A percentile compares a stretch with the other conserved stretches of the same genome.
Evolutionary conservation across 495 filamentous ascomycete species (phyloP).

Genomic region (Neurospora sp.): DNA sequence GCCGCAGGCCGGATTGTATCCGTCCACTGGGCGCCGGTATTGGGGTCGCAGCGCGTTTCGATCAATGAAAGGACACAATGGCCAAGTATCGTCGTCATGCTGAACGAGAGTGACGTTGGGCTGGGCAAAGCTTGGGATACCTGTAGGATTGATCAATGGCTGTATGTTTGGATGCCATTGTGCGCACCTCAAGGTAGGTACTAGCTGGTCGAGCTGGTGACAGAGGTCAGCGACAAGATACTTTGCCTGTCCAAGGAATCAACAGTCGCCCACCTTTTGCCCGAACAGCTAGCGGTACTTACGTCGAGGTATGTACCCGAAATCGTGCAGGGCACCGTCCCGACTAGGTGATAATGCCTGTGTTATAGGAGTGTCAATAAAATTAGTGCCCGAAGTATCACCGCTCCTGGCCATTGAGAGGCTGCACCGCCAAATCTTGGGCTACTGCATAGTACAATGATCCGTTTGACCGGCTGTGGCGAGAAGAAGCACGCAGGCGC

Average conservation of each 20-base stretch:
- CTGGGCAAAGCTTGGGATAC: background rate
- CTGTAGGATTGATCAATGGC: background rate
- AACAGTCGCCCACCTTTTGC: background rate
- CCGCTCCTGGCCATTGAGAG: background rate
- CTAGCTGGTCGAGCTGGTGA: background rate
- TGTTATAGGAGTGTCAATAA: background rate
- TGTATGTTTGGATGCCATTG: background rate
- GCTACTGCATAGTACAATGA: background rate
- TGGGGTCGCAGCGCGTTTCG: background rate
- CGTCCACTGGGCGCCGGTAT: background rate
- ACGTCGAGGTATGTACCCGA: background rate
- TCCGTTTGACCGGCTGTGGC: background rate
- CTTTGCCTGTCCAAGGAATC: background rate
- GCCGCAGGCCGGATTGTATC: background rate
- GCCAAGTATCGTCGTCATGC: background rate
- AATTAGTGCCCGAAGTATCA: background rate
- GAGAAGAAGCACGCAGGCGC: background rate
- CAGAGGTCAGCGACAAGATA: background rate
- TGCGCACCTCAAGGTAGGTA: background rate
- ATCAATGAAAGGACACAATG: background rate
- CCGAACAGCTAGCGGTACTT: background rate
- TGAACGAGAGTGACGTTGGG: background rate
- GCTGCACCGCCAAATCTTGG: background rate
- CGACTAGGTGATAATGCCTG: background rate
- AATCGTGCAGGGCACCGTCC: background rate